These are phyloP conservation scores for Chalaropsis thielavioides DNA, from an alignment of 2,329 filamentous ascomycete species.

Conservation along the genomic window DNA sequence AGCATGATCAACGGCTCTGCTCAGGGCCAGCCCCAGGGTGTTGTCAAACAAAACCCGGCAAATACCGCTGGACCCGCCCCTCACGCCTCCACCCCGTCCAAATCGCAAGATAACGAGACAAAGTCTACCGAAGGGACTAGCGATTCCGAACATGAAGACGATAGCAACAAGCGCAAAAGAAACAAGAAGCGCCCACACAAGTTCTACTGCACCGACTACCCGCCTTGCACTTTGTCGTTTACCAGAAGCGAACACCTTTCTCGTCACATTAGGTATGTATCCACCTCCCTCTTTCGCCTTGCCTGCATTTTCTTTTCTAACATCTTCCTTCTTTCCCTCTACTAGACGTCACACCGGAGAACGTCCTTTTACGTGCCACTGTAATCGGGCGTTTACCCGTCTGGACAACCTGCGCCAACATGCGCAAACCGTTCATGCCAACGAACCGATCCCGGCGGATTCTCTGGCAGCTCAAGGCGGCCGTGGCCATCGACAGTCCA, in stretches of 20 bases:
- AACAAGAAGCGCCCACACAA: conserved; percentile 85
- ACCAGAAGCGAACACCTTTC: conserved; percentile 91
- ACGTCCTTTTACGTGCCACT: conserved; percentile 92
- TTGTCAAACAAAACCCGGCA: neutral
- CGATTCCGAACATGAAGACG: conserved; percentile 22
- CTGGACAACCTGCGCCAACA: conserved; percentile 57
- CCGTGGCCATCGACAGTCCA: conserved; percentile 65
- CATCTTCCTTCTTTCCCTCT: neutral
- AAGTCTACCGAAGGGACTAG: conserved; percentile 9
- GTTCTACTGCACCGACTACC: conserved; percentile 92
- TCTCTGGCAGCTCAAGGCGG: conserved; percentile 72
- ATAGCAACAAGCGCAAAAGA: conserved; percentile 58
- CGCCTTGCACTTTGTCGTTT: conserved; percentile 86
- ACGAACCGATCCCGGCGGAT: conserved; percentile 89
- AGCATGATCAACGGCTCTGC: conserved; percentile 2
- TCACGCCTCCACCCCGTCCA: neutral
- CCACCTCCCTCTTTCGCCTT: neutral
- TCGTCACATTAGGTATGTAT: conserved; percentile 66
- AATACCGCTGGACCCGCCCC: neutral
- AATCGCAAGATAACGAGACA: neutral
- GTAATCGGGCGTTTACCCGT: conserved; percentile 48
- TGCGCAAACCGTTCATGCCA: conserved; percentile 92
- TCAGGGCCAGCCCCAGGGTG: neutral
- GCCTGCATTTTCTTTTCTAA: conserved; percentile 7
- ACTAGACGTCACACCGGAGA: conserved; percentile 90